These are phyloP conservation scores for Orbilia oligospora DNA, from an alignment of 2,329 filamentous ascomycete genomes.

Conservation along the genomic window DNA sequence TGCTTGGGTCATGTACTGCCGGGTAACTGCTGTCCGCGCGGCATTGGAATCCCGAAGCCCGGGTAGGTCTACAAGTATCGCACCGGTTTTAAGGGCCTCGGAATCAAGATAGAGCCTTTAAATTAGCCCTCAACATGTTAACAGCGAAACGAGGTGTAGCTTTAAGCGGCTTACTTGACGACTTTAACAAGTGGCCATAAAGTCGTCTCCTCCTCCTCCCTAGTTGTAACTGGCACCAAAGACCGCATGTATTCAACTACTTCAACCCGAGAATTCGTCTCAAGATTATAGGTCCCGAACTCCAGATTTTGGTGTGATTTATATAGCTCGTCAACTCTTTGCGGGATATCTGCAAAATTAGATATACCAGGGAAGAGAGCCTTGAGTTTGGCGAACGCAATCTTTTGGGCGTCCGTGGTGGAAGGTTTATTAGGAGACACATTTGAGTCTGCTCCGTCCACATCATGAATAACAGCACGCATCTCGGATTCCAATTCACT, in stretches of 20 bases:
- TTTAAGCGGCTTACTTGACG: constrained; percentile 2
- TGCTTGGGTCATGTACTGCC: constrained; percentile 5
- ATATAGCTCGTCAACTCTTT: background rate
- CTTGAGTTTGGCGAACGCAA: constrained; percentile 8
- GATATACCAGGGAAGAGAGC: constrained; percentile 5
- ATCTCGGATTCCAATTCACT: constrained; percentile 27
- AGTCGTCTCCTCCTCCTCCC: background rate
- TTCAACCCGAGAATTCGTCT: background rate
- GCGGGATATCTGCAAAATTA: background rate
- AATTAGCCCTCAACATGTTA: background rate
- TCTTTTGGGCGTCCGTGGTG: background rate
- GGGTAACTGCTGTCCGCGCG: constrained; percentile 2
- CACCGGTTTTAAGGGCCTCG: constrained; percentile 13
- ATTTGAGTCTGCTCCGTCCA: background rate
- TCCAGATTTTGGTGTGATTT: background rate
- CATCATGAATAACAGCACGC: constrained; percentile 10
- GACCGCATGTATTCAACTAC: constrained; percentile 18
- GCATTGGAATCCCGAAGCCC: constrained; percentile 19
- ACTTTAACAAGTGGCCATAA: constrained; percentile 26
- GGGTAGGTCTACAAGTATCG: constrained; percentile 35
- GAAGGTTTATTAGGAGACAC: background rate
- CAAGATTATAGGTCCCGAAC: background rate
- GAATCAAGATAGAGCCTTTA: constrained; percentile 18
- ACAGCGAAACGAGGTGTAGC: background rate
- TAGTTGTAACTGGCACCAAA: background rate